These are phyloP conservation scores for Lignosus rhinocerotis DNA, from an alignment of 1,284 basidiomycete genomes.

Conservation along the genomic window DNA sequence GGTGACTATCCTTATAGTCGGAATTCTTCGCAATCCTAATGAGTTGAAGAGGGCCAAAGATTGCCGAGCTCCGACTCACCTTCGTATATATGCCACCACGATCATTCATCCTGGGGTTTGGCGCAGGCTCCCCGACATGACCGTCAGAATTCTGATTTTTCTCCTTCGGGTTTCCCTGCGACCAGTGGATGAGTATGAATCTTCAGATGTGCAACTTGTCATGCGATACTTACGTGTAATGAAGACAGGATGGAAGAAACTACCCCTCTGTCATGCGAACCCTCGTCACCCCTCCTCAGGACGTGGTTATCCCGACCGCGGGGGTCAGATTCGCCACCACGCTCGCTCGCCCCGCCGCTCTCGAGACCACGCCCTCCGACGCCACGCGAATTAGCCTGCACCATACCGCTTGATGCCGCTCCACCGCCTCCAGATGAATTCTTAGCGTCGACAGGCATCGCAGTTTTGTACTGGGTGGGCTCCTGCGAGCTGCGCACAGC, in stretches of 20 bases:
- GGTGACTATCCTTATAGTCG: conserved; percentile 21
- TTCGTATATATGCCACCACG: conserved; percentile 20
- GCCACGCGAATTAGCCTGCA: neutral
- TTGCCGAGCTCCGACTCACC: neutral
- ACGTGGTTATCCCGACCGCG: conserved; percentile 1
- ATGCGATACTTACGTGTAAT: conserved; percentile 1
- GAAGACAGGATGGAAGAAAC: conserved; percentile 7
- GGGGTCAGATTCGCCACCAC: conserved; percentile 2
- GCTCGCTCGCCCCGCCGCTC: neutral
- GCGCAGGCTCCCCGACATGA: conserved; percentile 14
- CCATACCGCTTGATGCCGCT: conserved; percentile 5
- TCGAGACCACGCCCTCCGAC: neutral
- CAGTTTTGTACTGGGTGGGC: neutral
- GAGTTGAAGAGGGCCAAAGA: neutral
- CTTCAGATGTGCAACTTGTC: neutral
- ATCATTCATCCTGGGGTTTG: conserved; percentile 13
- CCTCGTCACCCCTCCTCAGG: neutral
- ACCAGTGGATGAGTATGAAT: neutral
- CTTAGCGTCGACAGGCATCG: neutral
- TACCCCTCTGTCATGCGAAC: neutral
- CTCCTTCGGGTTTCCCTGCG: conserved; percentile 8
- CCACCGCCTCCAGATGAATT: neutral
- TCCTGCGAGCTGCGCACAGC: conserved; percentile 4
- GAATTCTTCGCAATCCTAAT: conserved; percentile 11
- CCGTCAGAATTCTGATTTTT: neutral